Conservation (phyloP, 768 basidiomycete genomes). For the Trametes maxima region DNA sequence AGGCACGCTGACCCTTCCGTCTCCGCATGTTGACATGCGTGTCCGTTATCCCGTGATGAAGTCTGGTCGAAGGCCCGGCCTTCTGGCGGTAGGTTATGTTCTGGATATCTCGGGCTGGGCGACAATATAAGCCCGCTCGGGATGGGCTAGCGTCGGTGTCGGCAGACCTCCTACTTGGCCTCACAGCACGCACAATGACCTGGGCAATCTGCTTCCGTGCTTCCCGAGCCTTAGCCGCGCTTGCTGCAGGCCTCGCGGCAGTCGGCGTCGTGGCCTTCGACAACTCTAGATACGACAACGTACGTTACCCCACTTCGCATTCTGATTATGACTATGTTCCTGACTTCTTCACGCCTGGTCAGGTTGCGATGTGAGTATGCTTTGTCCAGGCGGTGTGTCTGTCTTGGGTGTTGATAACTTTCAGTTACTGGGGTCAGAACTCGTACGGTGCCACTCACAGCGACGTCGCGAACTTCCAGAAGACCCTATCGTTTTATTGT, state of each 20-base stretch:
- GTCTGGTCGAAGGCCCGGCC: constrained; percentile 6
- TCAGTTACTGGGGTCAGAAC: constrained; percentile 76
- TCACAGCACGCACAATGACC: constrained; percentile 19
- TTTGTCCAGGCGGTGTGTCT: constrained; percentile 11
- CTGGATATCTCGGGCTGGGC: constrained; percentile 7
- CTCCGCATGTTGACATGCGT: constrained; percentile 15
- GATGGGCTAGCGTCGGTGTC: not conserved
- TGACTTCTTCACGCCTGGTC: not conserved
- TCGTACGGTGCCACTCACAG: constrained; percentile 63
- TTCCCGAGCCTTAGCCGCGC: constrained; percentile 19
- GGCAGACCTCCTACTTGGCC: constrained; percentile 10
- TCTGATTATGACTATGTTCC: not conserved
- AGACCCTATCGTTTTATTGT: constrained; percentile 65
- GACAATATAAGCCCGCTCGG: constrained; percentile 12
- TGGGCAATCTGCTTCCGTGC: constrained; percentile 6
- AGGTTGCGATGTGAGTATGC: constrained; percentile 58
- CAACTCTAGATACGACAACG: constrained; percentile 63
- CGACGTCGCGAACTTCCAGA: constrained; percentile 59
- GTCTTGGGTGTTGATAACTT: constrained; percentile 3
- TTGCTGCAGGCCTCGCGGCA: constrained; percentile 20
- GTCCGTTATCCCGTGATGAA: constrained; percentile 17
- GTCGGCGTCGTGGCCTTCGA: constrained; percentile 47
- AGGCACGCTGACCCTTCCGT: constrained; percentile 10
- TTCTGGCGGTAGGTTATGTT: constrained; percentile 4
- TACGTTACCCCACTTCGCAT: constrained; percentile 35